Conservation (phyloP, 768 basidiomycete genomes). For the Mycena olivaceomarginata region DNA sequence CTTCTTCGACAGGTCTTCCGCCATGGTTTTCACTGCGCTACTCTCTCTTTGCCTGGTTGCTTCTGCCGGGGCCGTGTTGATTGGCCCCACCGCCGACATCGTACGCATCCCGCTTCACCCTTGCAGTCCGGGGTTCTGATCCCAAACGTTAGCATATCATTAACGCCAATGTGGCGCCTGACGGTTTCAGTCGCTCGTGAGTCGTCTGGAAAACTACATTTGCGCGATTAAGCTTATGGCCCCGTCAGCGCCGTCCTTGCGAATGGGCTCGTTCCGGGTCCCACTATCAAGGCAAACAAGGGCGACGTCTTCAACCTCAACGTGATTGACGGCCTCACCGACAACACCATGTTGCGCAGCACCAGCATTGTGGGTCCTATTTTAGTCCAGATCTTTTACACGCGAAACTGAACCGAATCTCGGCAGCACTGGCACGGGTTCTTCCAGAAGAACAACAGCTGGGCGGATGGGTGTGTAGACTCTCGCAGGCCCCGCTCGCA, state of each 20-base stretch:
- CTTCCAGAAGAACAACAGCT: constrained; percentile 48
- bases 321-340: constrained; percentile 59
- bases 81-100: constrained; percentile 31
- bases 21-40: constrained; percentile 30
- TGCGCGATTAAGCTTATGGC: not conserved
- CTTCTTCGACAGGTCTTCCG: constrained; percentile 5
- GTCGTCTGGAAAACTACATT: constrained; percentile 21
- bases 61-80: constrained; percentile 10
- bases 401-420: no score
- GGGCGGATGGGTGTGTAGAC: constrained; percentile 47
- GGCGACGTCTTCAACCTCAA: constrained; percentile 59
- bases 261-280: constrained; percentile 60
- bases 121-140: not conserved
- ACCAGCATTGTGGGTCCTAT: constrained; percentile 59
- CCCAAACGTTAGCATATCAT: constrained; percentile 34
- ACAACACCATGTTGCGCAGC: constrained; percentile 59
- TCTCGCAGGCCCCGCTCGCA: not conserved
- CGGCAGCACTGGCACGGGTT: constrained; percentile 48
- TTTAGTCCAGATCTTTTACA: no score
- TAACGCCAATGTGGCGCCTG: constrained; percentile 59
- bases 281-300: constrained; percentile 60
- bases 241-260: constrained; percentile 61
- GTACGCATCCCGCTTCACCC: not conserved
- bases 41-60: constrained; percentile 21
- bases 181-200: constrained; percentile 58